These are phyloP conservation scores for Casuarina glauca DNA, from an alignment of 306 rosid genomes.

Conservation along the genomic window DNA sequence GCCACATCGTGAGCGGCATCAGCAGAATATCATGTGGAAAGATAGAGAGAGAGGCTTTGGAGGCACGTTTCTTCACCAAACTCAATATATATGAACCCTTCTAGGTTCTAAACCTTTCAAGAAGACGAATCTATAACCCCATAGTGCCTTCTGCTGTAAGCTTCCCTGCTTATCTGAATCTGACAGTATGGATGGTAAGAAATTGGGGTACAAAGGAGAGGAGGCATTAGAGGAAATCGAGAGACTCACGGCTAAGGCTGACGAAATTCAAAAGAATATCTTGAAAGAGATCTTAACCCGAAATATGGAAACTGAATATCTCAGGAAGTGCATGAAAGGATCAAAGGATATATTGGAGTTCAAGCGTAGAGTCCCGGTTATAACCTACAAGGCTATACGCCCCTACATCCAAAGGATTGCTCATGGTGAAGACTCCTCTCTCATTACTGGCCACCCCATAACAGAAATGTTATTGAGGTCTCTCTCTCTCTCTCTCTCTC, in stretches of 20 bases:
- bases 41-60: conserved; percentile 15
- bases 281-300: conserved; percentile 61
- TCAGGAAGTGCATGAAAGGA: conserved; percentile 55
- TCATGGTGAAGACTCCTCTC: conserved; percentile 80
- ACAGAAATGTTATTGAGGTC: conserved; percentile 92
- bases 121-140: conserved; percentile 1
- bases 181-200: conserved; percentile 67
- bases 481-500: no score
- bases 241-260: conserved; percentile 65
- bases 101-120: conserved; percentile 35
- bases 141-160: no score
- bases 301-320: conserved; percentile 68
- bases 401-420: conserved; percentile 73
- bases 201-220: conserved; percentile 84
- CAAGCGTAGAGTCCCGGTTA: conserved; percentile 62
- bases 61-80: conserved; percentile 20
- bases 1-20: conserved; percentile 40
- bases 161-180: conserved; percentile 2
- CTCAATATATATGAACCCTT: conserved; percentile 38
- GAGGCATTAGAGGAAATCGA: conserved; percentile 83
- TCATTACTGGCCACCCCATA: conserved; percentile 69
- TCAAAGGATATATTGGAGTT: conserved; percentile 39
- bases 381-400: conserved; percentile 47
- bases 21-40: conserved; percentile 23
- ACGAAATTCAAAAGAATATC: conserved; percentile 59